These are phyloP conservation scores for Inosperma sp. DNA, from an alignment of 768 basidiomycete genomes.

Conservation along the genomic window DNA sequence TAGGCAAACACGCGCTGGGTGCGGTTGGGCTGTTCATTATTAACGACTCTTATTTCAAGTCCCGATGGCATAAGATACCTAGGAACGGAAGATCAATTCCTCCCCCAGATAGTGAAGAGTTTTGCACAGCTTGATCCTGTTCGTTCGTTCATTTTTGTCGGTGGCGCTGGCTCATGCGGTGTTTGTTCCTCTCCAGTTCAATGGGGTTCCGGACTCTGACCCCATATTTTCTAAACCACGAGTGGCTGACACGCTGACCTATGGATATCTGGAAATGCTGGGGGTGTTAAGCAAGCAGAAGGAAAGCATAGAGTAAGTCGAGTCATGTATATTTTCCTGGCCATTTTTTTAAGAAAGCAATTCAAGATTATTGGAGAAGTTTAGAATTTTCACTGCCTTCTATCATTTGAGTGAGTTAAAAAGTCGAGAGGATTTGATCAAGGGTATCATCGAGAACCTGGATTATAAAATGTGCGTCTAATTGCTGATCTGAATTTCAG, in stretches of 20 bases:
- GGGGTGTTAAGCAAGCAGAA: slow-evolving; percentile 84
- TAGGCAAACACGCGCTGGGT: slow-evolving; percentile 85
- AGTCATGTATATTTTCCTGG: background rate
- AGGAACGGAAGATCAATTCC: slow-evolving; percentile 73
- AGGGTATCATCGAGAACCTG: slow-evolving; percentile 83
- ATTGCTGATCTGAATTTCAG: background rate
- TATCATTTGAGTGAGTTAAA: slow-evolving; percentile 91
- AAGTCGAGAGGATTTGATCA: slow-evolving; percentile 88
- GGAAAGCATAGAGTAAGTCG: slow-evolving; percentile 82
- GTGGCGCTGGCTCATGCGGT: background rate
- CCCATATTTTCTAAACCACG: slow-evolving; percentile 82
- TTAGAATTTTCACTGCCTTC: slow-evolving; percentile 91
- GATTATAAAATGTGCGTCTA: slow-evolving; percentile 80
- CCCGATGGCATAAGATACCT: slow-evolving; percentile 83
- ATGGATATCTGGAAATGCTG: slow-evolving; percentile 94
- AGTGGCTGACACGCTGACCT: slow-evolving; percentile 76
- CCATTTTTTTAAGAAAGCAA: background rate
- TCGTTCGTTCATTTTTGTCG: slow-evolving; percentile 3
- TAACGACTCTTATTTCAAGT: slow-evolving; percentile 79
- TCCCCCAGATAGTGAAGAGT: slow-evolving; percentile 77
- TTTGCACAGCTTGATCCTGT: slow-evolving; percentile 94
- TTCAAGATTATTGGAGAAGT: slow-evolving; percentile 81
- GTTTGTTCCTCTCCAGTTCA: slow-evolving; percentile 45
- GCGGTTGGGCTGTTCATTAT: slow-evolving; percentile 71
- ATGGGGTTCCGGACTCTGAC: slow-evolving; percentile 66